Base-by-base conservation (phyloP, 306 rosid genomes). In the Quercus engelmannii region DNA sequence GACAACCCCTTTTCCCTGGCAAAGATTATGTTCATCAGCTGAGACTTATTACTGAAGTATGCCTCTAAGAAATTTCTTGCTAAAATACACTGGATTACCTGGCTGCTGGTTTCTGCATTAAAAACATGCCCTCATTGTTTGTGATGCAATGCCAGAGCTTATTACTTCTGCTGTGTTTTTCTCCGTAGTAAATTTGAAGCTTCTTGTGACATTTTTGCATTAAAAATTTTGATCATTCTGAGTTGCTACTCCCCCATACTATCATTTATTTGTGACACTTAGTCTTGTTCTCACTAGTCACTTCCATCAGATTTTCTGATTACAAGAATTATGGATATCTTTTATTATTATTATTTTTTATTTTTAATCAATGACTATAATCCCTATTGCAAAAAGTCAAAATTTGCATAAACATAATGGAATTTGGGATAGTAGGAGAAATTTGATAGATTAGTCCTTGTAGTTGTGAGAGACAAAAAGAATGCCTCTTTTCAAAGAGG, bases 11-110 rank as follows among this genome's bases (percentile, higher is more conserved):
- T 64, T 95, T 95, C 83, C 98, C 99, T 15, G 99, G 98, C 73
- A 91, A 59, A 86, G 99, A 95, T 82, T 95, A 95, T 84, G 98
- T 95, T 73, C 98, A 95, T 86, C 99, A 95, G 90, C 89, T 95
- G 71, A 92, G 90, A 86, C 94, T 95, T 58, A 84, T 95, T 77
- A 92, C 98, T 7, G 99, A 92, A 93, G 99, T 92, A 88, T 69
- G 71, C 49, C 78, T 62, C 54, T 56, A 15, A 68, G 33, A 75
- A 72, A 61, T 65, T 73, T 2, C 74, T 52, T 18, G 54, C 52
- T 51, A 33, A 69, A 77, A 6, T 38, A 59, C 6, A 6, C 26
- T 21, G 52, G 20, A 63, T 35, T 76, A 3, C 71, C 68, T 71
- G 26, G 1, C 38, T 71, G 61, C 41, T 31, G 3, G 20, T 76